Evolutionary conservation across 1,284 basidiomycete genomes (phyloP).

Genomic region (Neotropicomus parvogracilis): DNA sequence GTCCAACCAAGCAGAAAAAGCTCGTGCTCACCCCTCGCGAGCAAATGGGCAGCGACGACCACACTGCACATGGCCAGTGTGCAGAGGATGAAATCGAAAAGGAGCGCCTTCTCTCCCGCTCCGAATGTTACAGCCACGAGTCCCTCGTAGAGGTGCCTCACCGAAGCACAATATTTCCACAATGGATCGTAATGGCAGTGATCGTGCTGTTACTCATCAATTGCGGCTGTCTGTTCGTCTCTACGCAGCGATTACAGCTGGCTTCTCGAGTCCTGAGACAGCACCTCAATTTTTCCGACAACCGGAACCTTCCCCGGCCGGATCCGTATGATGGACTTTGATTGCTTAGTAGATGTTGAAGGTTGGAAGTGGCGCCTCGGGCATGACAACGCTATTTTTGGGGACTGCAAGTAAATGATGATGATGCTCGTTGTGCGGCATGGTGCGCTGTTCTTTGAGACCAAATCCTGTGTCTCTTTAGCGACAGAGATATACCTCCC

Average conservation of each 20-base stretch:
- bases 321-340: constrained; percentile 31
- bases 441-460: background rate
- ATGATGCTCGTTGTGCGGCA: background rate
- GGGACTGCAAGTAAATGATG: background rate
- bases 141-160: constrained; percentile 4
- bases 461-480: constrained; percentile 1
- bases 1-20: too few relatives aligned
- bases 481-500: background rate
- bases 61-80: constrained; percentile 10
- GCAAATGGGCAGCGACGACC: constrained; percentile 19
- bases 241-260: constrained; percentile 17
- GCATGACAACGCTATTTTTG: constrained; percentile 10
- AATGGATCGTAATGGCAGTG: constrained; percentile 17
- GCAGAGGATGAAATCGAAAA: constrained; percentile 16
- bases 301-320: constrained; percentile 28
- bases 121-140: constrained; percentile 1
- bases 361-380: background rate
- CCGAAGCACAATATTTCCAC: constrained; percentile 1
- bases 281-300: constrained; percentile 22
- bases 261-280: constrained; percentile 18
- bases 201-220: constrained; percentile 25
- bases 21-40: constrained; percentile 7
- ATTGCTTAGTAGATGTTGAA: background rate
- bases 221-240: constrained; percentile 18
- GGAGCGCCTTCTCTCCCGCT: constrained; percentile 12